Percentiles rank a stretch among this genome's conserved stretches.
Evolutionary conservation across 768 basidiomycete species (phyloP).

Genomic region (Agaricus subrufescens): DNA sequence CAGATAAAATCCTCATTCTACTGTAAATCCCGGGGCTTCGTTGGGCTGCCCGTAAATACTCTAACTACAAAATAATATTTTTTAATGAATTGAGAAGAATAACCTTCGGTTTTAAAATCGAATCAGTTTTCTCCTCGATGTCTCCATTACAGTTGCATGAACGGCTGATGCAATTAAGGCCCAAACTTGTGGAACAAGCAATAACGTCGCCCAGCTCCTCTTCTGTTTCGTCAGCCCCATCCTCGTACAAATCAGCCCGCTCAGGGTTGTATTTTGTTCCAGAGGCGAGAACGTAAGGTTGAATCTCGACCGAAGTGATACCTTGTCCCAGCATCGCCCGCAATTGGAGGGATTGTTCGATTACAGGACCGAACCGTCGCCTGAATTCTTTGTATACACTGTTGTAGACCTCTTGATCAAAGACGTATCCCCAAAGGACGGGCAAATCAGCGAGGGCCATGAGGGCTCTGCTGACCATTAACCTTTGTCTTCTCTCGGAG

Average conservation of each 20-base stretch:
- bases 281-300: conserved; percentile 13
- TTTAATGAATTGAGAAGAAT: conserved; percentile 11
- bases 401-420: background rate
- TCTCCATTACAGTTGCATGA: background rate
- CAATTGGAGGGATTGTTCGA: conserved; percentile 20
- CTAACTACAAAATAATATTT: conserved; percentile 2
- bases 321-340: conserved; percentile 23
- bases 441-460: background rate
- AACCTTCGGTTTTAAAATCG: conserved; percentile 9
- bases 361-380: conserved; percentile 20
- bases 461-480: background rate
- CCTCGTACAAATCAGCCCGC: conserved; percentile 20
- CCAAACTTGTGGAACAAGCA: conserved; percentile 6
- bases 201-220: conserved; percentile 1
- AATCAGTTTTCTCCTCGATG: conserved; percentile 1
- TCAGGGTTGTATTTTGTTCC: conserved; percentile 11
- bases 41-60: no score
- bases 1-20: no score
- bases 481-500: background rate
- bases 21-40: no score
- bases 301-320: conserved; percentile 20
- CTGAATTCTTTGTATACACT: conserved; percentile 15
- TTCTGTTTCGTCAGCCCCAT: conserved; percentile 15
- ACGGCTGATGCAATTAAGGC: background rate
- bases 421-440: background rate